Base-by-base conservation (phyloP, 2,329 filamentous ascomycete genomes). In the Biscogniauxia sp. region DNA sequence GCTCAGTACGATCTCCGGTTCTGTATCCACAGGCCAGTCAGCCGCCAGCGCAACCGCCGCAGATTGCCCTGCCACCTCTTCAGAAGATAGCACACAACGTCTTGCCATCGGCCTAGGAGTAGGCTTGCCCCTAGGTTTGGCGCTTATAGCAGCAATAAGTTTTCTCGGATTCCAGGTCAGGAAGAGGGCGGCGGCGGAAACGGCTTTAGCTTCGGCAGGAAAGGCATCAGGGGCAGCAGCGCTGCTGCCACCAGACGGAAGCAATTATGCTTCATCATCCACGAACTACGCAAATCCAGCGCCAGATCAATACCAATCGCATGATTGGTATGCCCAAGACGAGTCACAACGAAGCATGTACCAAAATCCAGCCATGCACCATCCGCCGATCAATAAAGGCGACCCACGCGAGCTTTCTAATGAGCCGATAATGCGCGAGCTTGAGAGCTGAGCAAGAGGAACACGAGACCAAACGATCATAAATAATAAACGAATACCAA, bases 21-120 rank as follows among this genome's bases (percentile, higher is more conserved):
- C 37, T n/a, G n/a, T 13, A n/a, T 45, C 37, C 37, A 45, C 37
- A n/a, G 37, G 17, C 37, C 37, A n/a, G 15, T 15, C 37, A n/a
- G 17, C 15, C 37, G 37, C 37, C 15, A 45, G 37, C 37, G 37
- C 37, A 69, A 61, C 57, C 61, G 52, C 56, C 60, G 50, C 58
- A 28, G 51, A n/a, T n/a, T 11, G 25, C 6, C 37, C 37, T 3
- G 37, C 37, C 37, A 45, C 37, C 11, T 45, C 37, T 9, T 17
- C 37, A 45, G 37, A 45, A 2, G 17, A 45, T 13, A 45, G 37
- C 37, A 45, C 37, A 11, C 37, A 11, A 45, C 15, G n/a, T 1
- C 37, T 45, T 2, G 37, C 37, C 37, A 45, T 45, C 17, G 37
- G 37, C 6, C 37, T 45, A 11, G 37, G 37, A 9, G 37, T 45